Evolutionary conservation across 129 eudicot genomes (phyloP).

Genomic region (Heracleum sosnowskyi): DNA sequence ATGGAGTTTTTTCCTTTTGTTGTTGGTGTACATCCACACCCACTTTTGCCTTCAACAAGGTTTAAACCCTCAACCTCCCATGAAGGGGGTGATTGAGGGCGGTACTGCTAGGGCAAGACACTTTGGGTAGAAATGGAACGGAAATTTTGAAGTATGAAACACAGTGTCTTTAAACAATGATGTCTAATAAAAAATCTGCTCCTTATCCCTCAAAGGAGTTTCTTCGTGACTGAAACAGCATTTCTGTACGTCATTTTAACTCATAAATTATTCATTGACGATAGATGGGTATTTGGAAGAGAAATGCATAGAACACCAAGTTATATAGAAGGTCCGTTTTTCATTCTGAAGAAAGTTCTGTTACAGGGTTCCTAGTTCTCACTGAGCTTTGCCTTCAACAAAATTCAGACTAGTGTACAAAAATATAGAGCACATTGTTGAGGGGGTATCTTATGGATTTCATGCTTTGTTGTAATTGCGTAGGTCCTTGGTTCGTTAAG

Average conservation of each 20-base stretch:
- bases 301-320: not conserved
- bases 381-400: not conserved
- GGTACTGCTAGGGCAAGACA: not conserved
- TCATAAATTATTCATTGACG: not conserved
- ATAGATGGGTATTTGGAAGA: not conserved
- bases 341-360: not conserved
- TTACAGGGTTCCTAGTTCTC: not conserved
- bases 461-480: not conserved
- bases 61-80: not conserved
- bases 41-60: not conserved
- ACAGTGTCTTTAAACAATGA: not conserved
- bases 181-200: not conserved
- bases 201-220: not conserved
- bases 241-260: not conserved
- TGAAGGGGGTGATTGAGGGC: not conserved
- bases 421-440: not conserved
- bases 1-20: not conserved
- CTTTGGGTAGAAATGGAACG: not conserved
- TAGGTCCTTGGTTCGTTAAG: not conserved
- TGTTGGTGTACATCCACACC: not conserved
- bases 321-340: not conserved
- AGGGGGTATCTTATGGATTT: not conserved
- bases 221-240: not conserved
- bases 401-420: not conserved
- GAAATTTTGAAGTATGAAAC: constrained; percentile 1